These are phyloP conservation scores for Beauveria pseudobassiana DNA, from an alignment of 2,329 filamentous ascomycete species.

Conservation along the genomic window DNA sequence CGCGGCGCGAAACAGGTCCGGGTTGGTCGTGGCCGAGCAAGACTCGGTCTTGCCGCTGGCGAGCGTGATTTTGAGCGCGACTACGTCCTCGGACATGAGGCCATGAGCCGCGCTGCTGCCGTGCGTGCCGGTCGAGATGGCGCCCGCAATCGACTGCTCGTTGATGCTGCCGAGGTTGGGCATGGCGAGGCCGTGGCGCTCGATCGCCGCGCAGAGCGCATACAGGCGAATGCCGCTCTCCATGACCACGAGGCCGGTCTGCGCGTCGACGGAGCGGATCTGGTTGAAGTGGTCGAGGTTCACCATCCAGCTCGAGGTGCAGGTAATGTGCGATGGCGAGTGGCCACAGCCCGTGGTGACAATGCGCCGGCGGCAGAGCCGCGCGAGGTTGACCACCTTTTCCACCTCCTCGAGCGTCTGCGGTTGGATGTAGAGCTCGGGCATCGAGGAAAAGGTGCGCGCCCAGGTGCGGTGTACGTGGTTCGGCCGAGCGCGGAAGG, in stretches of 20 bases:
- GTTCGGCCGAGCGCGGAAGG: conserved; percentile 66
- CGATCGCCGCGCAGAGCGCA: conserved; percentile 65
- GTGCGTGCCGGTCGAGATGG: conserved; percentile 88
- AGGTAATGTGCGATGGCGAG: conserved; percentile 86
- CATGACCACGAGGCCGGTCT: conserved; percentile 62
- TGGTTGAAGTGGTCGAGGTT: conserved; percentile 80
- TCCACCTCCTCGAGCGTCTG: conserved; percentile 73
- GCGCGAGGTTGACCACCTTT: conserved; percentile 73
- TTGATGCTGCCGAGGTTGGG: conserved; percentile 93
- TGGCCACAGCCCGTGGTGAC: conserved; percentile 86
- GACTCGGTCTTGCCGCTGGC: conserved; percentile 66
- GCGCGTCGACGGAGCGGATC: conserved; percentile 61
- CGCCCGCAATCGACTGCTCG: conserved; percentile 85
- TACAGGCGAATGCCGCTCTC: conserved; percentile 84
- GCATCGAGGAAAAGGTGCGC: conserved; percentile 78
- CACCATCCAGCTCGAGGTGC: conserved; percentile 88
- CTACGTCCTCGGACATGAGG: conserved; percentile 71
- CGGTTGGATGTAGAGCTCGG: conserved; percentile 87
- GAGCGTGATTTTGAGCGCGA: conserved; percentile 70
- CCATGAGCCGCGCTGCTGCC: conserved; percentile 81
- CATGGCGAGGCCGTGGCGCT: conserved; percentile 71
- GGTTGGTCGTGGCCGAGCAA: conserved; percentile 63
- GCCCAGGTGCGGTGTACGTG: conserved; percentile 92
- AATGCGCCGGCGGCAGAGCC: conserved; percentile 70
- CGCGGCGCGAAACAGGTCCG: conserved; percentile 79